Percentiles rank a stretch among this genome's conserved stretches.
These are phyloP conservation scores for Annulohypoxylon moriforme DNA, from an alignment of 495 filamentous ascomycete species.

Conservation along the genomic window DNA sequence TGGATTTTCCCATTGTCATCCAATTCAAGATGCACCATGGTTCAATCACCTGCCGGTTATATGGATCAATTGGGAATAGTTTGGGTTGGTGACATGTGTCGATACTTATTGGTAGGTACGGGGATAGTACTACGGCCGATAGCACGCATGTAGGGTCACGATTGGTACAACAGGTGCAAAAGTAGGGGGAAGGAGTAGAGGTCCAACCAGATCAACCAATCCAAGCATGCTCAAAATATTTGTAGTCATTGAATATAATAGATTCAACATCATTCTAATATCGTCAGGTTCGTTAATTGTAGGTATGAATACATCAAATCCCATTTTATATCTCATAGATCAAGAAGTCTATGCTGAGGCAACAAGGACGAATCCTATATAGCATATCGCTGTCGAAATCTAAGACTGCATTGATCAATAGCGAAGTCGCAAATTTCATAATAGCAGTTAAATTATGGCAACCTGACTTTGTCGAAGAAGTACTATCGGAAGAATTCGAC, in stretches of 20 bases:
- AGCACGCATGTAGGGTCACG: neutral
- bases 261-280: too few relatives aligned
- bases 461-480: too few relatives aligned
- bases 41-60: slow-evolving; percentile 1
- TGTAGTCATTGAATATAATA: neutral
- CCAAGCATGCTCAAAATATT: neutral
- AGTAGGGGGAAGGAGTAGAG: neutral
- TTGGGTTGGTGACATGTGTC: slow-evolving; percentile 7
- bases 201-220: neutral
- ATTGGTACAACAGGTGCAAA: neutral
- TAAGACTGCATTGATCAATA: too few relatives aligned
- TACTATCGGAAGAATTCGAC: too few relatives aligned
- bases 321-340: too few relatives aligned
- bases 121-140: slow-evolving; percentile 35
- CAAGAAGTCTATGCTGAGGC: too few relatives aligned
- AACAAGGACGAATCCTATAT: too few relatives aligned
- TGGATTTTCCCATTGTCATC: neutral
- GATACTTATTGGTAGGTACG: slow-evolving; percentile 9
- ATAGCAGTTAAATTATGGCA: too few relatives aligned
- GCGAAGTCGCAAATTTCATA: too few relatives aligned
- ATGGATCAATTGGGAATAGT: neutral
- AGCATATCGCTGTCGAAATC: too few relatives aligned
- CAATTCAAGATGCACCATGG: neutral
- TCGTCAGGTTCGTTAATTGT: too few relatives aligned
- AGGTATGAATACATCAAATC: too few relatives aligned